Conservation (phyloP, 2,329 filamentous ascomycete genomes). For the Aspergillus transmontanensis region DNA sequence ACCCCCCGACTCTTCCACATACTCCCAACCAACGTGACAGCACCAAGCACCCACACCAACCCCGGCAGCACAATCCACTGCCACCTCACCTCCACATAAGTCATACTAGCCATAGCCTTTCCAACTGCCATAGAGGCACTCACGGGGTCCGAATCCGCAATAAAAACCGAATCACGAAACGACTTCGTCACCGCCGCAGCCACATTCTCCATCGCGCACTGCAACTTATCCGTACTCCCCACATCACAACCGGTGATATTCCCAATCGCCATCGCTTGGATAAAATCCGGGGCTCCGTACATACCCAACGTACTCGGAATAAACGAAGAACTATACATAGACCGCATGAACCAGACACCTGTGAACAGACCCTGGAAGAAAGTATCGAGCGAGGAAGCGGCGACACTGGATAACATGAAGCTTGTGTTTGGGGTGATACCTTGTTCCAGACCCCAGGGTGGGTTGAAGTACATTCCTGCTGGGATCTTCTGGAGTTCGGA, state of each 20-base stretch:
- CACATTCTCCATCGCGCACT: constrained; percentile 13
- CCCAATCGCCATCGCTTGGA: not conserved
- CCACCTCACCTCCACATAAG: constrained; percentile 14
- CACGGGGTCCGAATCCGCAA: not conserved
- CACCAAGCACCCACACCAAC: constrained; percentile 17
- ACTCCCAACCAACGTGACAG: constrained; percentile 9
- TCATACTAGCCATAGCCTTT: not conserved
- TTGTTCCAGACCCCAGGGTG: not conserved
- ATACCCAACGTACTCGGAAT: not conserved
- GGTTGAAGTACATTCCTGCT: not conserved
- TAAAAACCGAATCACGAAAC: constrained; percentile 11
- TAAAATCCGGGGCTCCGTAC: not conserved
- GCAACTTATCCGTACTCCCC: not conserved
- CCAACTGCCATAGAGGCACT: not conserved
- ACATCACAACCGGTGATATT: not conserved
- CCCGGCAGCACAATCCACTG: constrained; percentile 16
- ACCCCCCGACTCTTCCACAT: constrained; percentile 11
- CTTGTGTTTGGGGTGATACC: not conserved
- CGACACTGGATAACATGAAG: not conserved
- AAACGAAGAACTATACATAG: not conserved
- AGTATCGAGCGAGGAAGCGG: not conserved
- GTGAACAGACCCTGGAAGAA: not conserved
- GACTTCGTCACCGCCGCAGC: constrained; percentile 15
- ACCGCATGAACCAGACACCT: not conserved
- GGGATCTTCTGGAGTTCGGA: not conserved